Base-by-base conservation (phyloP, 2,329 filamentous ascomycete species). In the Microdochium bolleyi region DNA sequence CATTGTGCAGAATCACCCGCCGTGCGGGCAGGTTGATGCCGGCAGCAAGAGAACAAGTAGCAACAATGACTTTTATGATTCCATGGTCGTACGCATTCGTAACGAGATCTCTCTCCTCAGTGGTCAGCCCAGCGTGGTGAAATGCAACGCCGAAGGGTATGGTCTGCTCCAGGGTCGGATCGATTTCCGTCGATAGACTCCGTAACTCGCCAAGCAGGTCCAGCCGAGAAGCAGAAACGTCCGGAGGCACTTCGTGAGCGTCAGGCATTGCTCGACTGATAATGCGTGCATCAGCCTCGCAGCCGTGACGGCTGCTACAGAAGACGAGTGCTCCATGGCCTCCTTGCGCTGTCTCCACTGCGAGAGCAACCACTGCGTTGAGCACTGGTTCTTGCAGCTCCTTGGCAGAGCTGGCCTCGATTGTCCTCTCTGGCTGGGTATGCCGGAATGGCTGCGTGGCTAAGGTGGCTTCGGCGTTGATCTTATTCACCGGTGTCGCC, bases 41-140 rank as follows among this genome's bases (percentile, higher is more conserved):
- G 14, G 87, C 88, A n/a, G 88, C 88, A 53, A 92, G 76, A 63
- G 86, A 89, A 61, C 87, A 90, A 1, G 88, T 92, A 37, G 88
- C 88, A 16, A 89, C 82, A 51, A 89, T 84, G 1, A 89, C 81
- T 58, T 85, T 85, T 19, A 91, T 64, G 4, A 79, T 72, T 1
- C 87, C 86, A 38, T 71, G 66, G 62, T 91, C 87, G 58, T 89
- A 91, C 13, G 86, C 86, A 34, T 76, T 77, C 2, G 87, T 83
- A 52, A 91, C 78, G 8, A 90, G 69, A 49, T 89, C 86, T 49
- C 87, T 78, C 64, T 92, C 88, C 67, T 92, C 88, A 0, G 79
- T 83, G 0, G 87, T 91, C 60, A 92, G 75, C 13, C 84, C 84
- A 48, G 83, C 83, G 71, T 84, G 67, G 65, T 92, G 88, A 66